Conservation (phyloP, 257 asterid genomes). For the Gentiana straminea region DNA sequence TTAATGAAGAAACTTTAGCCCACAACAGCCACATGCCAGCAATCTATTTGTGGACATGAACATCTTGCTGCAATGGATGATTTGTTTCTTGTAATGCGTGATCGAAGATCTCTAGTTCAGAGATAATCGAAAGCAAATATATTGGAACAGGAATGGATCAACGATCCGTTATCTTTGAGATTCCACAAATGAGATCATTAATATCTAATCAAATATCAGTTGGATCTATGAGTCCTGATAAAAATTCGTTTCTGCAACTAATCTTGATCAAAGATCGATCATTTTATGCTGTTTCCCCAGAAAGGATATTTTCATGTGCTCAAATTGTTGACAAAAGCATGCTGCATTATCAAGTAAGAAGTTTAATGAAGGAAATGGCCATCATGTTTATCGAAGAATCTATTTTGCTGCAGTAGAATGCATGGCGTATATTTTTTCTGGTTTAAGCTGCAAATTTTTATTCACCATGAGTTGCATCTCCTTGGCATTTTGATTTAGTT, state of each 20-base stretch:
- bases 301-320: conserved; percentile 12
- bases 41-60: conserved; percentile 40
- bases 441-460: too few relatives aligned
- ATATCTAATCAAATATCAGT: conserved; percentile 34
- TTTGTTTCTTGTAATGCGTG: conserved; percentile 45
- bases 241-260: conserved; percentile 8
- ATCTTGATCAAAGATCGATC: conserved; percentile 16
- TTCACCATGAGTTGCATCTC: too few relatives aligned
- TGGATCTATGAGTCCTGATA: conserved; percentile 39
- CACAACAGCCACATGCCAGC: conserved; percentile 27
- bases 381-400: too few relatives aligned
- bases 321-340: conserved; percentile 13
- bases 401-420: too few relatives aligned
- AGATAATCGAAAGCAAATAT: conserved; percentile 41
- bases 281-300: conserved; percentile 16
- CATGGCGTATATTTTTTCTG: too few relatives aligned
- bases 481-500: too few relatives aligned
- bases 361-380: too few relatives aligned
- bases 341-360: too few relatives aligned
- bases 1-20: conserved; percentile 19
- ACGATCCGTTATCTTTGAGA: conserved; percentile 56
- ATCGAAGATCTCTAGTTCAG: conserved; percentile 60
- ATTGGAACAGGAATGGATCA: conserved; percentile 26
- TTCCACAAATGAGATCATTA: conserved; percentile 23
- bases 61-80: conserved; percentile 57